Percentiles rank a stretch among this genome's conserved stretches.
phyloP scores from a whole-genome alignment of 345 rosid species.

The Eucalyptus melliodora region DNA sequence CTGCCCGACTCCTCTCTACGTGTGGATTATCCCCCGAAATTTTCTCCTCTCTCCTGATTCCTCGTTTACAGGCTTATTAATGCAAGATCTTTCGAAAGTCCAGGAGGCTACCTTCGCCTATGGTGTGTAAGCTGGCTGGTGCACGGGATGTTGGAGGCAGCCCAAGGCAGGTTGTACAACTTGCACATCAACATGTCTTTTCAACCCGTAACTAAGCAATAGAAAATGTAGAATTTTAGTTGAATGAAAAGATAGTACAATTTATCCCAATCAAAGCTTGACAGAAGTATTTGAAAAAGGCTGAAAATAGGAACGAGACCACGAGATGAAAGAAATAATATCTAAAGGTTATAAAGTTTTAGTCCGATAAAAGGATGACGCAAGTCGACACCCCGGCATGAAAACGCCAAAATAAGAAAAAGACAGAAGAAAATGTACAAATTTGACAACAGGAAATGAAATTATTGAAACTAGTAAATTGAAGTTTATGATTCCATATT shows the following conservation, averaged over 20 bases:
- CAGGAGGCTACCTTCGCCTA: too few species aligned
- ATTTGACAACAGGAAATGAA: not conserved
- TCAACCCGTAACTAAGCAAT: too few species aligned
- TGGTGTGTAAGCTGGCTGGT: too few species aligned
- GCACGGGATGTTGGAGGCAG: too few species aligned
- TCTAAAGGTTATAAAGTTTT: not conserved
- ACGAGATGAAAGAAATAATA: too few species aligned
- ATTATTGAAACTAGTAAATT: not conserved
- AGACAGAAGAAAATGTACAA: not conserved
- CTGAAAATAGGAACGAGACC: not conserved
- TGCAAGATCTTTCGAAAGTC: too few species aligned
- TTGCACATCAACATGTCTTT: not conserved
- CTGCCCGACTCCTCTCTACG: too few species aligned
- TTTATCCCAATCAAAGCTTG: not conserved
- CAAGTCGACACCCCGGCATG: not conserved
- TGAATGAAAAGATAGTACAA: not conserved
- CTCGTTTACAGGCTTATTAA: too few species aligned
- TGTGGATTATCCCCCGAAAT: too few species aligned
- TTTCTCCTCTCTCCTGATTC: too few species aligned
- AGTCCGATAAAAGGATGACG: not conserved
- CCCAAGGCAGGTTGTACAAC: not conserved
- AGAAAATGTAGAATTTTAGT: too few species aligned
- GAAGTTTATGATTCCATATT: not conserved
- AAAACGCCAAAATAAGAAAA: not conserved
- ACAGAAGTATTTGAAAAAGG: not conserved